Conservation (phyloP, 768 basidiomycete species). For the Boletus huronensis region DNA sequence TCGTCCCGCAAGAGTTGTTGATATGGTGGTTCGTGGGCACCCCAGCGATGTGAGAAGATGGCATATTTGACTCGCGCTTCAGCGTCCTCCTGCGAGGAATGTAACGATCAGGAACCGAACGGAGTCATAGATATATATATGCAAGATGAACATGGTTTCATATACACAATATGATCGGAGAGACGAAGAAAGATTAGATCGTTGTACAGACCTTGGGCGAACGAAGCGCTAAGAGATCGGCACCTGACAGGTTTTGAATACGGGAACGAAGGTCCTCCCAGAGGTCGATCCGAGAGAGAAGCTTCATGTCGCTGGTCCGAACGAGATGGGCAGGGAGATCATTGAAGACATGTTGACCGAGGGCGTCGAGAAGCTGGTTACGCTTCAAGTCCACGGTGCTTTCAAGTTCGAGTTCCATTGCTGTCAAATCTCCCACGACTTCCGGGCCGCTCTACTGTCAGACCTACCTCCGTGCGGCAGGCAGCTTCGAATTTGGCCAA, state of each 20-base stretch:
- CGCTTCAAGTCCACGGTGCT: constrained; percentile 2
- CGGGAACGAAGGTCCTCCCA: constrained; percentile 5
- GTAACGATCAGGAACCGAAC: neutral
- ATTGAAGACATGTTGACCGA: constrained; percentile 13
- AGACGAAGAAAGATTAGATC: neutral
- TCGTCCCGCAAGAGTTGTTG: constrained; percentile 1
- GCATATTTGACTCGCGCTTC: constrained; percentile 8
- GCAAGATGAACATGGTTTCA: neutral
- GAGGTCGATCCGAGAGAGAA: constrained; percentile 9
- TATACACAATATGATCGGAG: too few species aligned
- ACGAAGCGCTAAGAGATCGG: constrained; percentile 7
- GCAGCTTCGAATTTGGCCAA: too few species aligned
- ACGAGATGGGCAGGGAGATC: constrained; percentile 16
- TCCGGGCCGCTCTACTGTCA: too few species aligned
- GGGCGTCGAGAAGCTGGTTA: constrained; percentile 2
- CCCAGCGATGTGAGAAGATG: constrained; percentile 15
- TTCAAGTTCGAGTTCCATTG: neutral
- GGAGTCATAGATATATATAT: neutral
- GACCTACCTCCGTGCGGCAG: too few species aligned
- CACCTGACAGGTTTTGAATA: neutral
- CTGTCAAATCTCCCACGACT: too few species aligned
- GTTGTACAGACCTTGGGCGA: constrained; percentile 5
- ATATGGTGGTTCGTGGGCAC: constrained; percentile 4
- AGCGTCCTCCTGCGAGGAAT: constrained; percentile 2
- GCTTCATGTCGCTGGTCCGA: constrained; percentile 6